Evolutionary conservation across 139 green algal genomes (phyloP).

Genomic region (Auxenochlorella pyrenoidosa): DNA sequence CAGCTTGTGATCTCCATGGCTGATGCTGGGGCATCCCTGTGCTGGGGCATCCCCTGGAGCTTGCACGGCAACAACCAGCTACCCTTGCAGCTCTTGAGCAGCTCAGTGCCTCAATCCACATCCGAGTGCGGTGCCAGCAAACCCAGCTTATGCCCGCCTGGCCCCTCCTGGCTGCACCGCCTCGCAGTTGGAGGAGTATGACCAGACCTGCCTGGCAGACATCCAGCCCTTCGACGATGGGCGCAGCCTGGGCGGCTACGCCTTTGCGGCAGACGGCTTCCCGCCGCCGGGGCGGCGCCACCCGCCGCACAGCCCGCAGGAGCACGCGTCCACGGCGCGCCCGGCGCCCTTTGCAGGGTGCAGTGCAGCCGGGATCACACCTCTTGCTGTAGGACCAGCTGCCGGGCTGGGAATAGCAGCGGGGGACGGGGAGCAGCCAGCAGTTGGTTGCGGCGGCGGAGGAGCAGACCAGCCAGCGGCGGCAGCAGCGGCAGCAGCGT

Average conservation of each 20-base stretch:
- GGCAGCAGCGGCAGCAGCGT: neutral
- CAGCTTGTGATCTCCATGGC: no score
- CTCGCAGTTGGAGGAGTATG: slow-evolving; percentile 51
- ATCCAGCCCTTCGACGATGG: slow-evolving; percentile 40
- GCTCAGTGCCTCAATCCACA: no score
- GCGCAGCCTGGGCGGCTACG: slow-evolving; percentile 22
- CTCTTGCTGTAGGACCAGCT: no score
- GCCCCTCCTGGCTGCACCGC: neutral
- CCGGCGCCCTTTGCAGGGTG: neutral
- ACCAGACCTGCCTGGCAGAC: slow-evolving; percentile 46
- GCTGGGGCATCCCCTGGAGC: no score
- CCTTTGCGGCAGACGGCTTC: slow-evolving; percentile 29
- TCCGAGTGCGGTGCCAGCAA: no score
- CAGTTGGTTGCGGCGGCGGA: neutral
- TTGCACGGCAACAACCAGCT: no score
- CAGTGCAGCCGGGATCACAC: neutral
- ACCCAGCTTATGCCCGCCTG: no score
- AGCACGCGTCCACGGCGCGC: neutral
- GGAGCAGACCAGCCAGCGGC: neutral
- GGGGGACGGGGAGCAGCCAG: neutral
- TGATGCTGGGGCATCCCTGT: no score
- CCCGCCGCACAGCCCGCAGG: neutral
- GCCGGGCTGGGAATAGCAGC: neutral
- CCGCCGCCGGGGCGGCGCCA: neutral
- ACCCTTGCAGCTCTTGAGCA: no score